Percentiles rank a stretch among this genome's conserved stretches.
phyloP scores from a whole-genome alignment of 305 asterid genomes.

The Rubia occidens region DNA sequence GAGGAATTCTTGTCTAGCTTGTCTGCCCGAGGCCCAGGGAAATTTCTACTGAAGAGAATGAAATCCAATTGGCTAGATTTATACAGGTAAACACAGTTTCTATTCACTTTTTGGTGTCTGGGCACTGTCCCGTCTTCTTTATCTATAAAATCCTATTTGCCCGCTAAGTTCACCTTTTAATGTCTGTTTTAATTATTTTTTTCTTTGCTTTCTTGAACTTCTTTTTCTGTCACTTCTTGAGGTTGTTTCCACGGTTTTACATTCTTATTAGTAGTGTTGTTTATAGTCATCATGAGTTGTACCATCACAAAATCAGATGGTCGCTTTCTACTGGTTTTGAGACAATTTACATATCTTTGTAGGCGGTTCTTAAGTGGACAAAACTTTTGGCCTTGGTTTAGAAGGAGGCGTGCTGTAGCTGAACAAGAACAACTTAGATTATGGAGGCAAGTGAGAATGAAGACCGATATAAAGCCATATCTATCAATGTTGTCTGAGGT shows the following conservation, averaged over 20 bases:
- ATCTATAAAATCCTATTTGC: neutral
- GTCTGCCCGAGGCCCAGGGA: conserved; percentile 89
- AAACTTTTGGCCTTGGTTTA: conserved; percentile 88
- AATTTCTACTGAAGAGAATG: conserved; percentile 76
- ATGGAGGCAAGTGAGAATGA: conserved; percentile 89
- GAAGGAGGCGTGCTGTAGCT: conserved; percentile 82
- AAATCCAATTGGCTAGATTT: conserved; percentile 90
- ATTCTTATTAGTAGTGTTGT: neutral
- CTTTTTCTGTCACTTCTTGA: neutral
- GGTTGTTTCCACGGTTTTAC: conserved; percentile 2
- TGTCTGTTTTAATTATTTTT: neutral
- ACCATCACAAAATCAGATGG: neutral
- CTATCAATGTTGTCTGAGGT: conserved; percentile 67
- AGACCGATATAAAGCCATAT: conserved; percentile 51
- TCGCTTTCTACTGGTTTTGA: conserved; percentile 6
- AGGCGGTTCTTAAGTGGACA: conserved; percentile 86
- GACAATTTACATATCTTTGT: conserved; percentile 20
- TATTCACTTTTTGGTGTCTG: conserved; percentile 12
- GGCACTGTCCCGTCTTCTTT: neutral
- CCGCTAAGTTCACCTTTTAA: neutral
- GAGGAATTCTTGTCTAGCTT: conserved; percentile 64
- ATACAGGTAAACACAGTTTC: conserved; percentile 52
- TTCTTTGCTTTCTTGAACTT: neutral
- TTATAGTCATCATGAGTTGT: neutral
- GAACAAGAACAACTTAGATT: conserved; percentile 80